Base-by-base conservation (phyloP, 2,329 filamentous ascomycete species). In the Colletotrichum scovillei region DNA sequence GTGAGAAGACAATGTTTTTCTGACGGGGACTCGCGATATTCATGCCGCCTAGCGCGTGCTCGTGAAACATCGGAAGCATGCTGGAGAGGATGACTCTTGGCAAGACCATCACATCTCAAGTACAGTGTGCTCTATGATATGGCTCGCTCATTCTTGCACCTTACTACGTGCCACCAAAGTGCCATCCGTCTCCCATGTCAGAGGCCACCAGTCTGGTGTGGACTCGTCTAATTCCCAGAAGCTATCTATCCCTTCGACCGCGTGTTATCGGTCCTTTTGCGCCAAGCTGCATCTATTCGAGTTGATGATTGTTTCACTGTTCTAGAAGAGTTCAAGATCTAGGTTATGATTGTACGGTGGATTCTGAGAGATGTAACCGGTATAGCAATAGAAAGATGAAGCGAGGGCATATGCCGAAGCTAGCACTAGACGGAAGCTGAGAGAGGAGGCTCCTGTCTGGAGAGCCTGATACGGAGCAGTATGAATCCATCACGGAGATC, bases 1-100 rank as follows among this genome's bases (percentile, higher is more conserved):
- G 28, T 14, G 53, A 49, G 42, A 42, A 26, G 14, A 24, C n/a
- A 22, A n/a, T 32, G 24, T 63, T 65, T 69, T 67, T 69, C 53
- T 42, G 38, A 55, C 30, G 30, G 53, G 42, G 42, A 59, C 26
- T 42, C 12, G 38, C 32, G 49, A 69, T 64, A 58, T n/a, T 42
- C 24, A 30, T 26, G 12, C 52, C 52, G 28, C 9, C 14, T 12
- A 26, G 42, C 19, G 28, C 24, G 28, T 11, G 53, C 19, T 49
- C 42, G 16, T 59, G 53, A 72, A 55, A 69, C 53, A 26, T 59
- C 26, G 6, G 12, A 11, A 53, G 63, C 35, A 55, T 42, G 42
- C 12, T 64, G 46, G 3, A 11, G n/a, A 32, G 4, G 35, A 22
- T 19, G 58, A 55, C 26, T 56, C 57, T 52, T 53, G 26, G 22